Conservation (phyloP, 2,329 filamentous ascomycete species). For the Hypoxylon rubiginosum region DNA sequence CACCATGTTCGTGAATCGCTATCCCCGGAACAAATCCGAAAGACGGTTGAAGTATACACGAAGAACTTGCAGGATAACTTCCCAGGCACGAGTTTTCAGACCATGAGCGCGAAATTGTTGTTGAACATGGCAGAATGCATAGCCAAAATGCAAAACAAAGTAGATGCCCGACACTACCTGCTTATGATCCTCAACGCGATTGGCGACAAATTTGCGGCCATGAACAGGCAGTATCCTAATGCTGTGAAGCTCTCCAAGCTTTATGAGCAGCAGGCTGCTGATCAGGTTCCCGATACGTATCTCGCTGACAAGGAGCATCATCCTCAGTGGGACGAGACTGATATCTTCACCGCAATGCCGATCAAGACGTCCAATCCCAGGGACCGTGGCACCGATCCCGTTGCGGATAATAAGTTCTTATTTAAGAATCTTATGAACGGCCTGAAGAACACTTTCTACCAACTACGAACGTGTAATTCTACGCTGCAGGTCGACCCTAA, state of each 20-base stretch:
- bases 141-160: constrained; percentile 91
- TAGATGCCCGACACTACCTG: constrained; percentile 92
- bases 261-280: constrained; percentile 77
- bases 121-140: constrained; percentile 99
- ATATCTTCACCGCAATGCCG: constrained; percentile 95
- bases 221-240: constrained; percentile 97
- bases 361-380: constrained; percentile 95
- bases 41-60: constrained; percentile 97
- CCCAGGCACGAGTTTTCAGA: constrained; percentile 98
- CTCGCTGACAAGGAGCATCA: constrained; percentile 83
- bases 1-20: constrained; percentile 96
- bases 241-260: constrained; percentile 91
- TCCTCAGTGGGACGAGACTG: constrained; percentile 97
- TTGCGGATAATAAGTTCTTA: constrained; percentile 96
- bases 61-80: constrained; percentile 96
- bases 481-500: constrained; percentile 77
- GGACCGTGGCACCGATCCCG: constrained; percentile 89
- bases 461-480: constrained; percentile 90
- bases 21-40: constrained; percentile 89
- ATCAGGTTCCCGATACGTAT: constrained; percentile 77
- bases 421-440: constrained; percentile 98
- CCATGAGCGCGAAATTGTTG: constrained; percentile 97
- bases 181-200: constrained; percentile 99
- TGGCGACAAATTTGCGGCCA: constrained; percentile 96
- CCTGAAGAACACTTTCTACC: constrained; percentile 95